Evolutionary conservation across 2,329 filamentous ascomycete genomes (phyloP).

Genomic region (Trichoderma brevicompactum): DNA sequence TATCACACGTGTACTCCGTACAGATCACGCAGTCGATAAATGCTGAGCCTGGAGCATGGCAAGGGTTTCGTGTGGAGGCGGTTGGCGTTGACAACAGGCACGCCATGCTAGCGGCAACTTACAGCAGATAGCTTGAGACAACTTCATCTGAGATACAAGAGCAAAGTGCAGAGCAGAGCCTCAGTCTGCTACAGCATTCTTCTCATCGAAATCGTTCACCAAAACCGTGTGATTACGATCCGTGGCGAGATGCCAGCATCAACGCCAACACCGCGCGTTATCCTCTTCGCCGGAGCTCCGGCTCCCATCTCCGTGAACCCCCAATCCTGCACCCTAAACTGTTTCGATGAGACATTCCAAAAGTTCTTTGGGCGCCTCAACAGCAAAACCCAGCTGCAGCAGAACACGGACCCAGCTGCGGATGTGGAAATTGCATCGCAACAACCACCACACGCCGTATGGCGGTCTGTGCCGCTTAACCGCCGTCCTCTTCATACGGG

Average conservation of each 20-base stretch:
- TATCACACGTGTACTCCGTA: too few species aligned
- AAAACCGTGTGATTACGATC: too few species aligned
- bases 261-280: constrained; percentile 35
- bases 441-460: constrained; percentile 47
- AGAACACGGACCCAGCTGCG: background rate
- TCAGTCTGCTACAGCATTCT: background rate
- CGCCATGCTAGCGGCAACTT: background rate
- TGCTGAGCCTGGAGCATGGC: background rate
- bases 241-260: constrained; percentile 2
- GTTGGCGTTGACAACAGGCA: background rate
- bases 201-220: background rate
- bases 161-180: background rate
- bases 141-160: background rate
- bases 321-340: constrained; percentile 39
- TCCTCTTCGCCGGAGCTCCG: constrained; percentile 47
- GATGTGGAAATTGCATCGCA: background rate
- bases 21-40: background rate
- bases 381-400: background rate
- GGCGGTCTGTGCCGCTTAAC: constrained; percentile 59
- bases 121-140: background rate
- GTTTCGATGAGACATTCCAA: constrained; percentile 37
- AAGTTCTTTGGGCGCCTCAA: constrained; percentile 35
- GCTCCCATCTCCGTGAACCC: constrained; percentile 37
- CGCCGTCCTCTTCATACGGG: constrained; percentile 54
- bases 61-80: background rate